A percentile compares a stretch with the other conserved stretches of the same genome.
Evolutionary conservation across 176 grass and related monocot genomes (phyloP).

Genomic region (Alopecurus myosuroides): DNA sequence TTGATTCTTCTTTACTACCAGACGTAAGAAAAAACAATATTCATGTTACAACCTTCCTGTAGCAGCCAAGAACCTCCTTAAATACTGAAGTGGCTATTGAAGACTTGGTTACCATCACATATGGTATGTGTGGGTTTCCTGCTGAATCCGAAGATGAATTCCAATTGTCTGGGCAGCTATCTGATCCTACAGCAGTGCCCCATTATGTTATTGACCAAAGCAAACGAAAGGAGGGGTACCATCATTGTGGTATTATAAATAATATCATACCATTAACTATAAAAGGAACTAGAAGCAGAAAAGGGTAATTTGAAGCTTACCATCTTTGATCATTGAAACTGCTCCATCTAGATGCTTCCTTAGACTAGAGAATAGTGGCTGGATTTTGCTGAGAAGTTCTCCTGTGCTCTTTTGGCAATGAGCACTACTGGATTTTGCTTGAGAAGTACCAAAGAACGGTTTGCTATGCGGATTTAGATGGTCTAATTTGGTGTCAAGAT

Average conservation of each 20-base stretch:
- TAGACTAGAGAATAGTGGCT: slow-evolving; percentile 58
- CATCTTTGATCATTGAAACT: slow-evolving; percentile 59
- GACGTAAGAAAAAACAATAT: slow-evolving; percentile 18
- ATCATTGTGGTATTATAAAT: background rate
- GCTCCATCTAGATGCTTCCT: slow-evolving; percentile 75
- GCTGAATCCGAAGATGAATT: slow-evolving; percentile 59
- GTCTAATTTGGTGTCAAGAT: slow-evolving; percentile 71
- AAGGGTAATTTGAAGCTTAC: slow-evolving; percentile 35
- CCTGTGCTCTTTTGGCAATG: slow-evolving; percentile 35
- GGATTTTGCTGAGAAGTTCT: slow-evolving; percentile 66
- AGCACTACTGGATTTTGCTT: slow-evolving; percentile 23
- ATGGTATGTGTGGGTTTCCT: slow-evolving; percentile 74
- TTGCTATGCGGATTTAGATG: slow-evolving; percentile 43
- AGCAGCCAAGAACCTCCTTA: slow-evolving; percentile 85
- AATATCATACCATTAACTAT: background rate
- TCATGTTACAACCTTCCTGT: slow-evolving; percentile 70
- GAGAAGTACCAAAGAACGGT: slow-evolving; percentile 34
- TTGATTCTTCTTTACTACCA: background rate
- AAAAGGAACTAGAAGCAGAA: slow-evolving; percentile 5
- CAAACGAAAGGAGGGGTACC: background rate
- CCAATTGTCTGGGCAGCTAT: slow-evolving; percentile 65
- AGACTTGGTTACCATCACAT: slow-evolving; percentile 51
- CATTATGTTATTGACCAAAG: background rate
- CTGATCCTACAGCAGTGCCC: slow-evolving; percentile 36
- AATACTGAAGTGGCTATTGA: slow-evolving; percentile 59